Evolutionary conservation across 306 rosid genomes (phyloP), one percentile per base, ranked within the genome.

Genomic region (Quillaja saponaria): DNA sequence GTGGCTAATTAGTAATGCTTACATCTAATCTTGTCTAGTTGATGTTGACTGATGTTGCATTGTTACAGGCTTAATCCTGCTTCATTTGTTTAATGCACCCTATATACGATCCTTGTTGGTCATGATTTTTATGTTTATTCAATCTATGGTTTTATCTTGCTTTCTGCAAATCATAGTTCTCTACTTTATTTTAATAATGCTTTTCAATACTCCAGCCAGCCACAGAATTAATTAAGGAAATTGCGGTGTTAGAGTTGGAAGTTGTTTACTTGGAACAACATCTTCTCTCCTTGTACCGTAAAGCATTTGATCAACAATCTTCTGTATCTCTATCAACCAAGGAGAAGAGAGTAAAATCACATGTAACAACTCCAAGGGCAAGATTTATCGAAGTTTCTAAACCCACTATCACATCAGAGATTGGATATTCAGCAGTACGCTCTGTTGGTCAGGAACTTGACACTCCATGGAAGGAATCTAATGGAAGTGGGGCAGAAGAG

Each of bases 211-310:
- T 84, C 41, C 91, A 94, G 99, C 85, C 95, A 51, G 91, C 99
- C 33, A 81, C 91, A 34, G 96, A 89, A 67, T 76, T 94, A 57
- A 85, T 94, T n/a, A 94, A 79, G 79, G 97, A 94, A 75, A 87
- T 94, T 61, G 91, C 97, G 0, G 84, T 94, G 35, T 59, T 94
- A 44, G 99, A 94, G 77, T 67, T 85, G 59, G 97, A 94, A 76
- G 99, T 94, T 63, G 84, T 73, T 50, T 85, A 94, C 78, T 84
- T 94, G 80, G 99, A 94, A 63, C 99, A 94, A 34, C 95, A 94
- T 69, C 97, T 94, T 76, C 96, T 94, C 58, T 81, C 95, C 8
- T 68, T 89, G 67, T 94, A 94, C 76, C 95, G 99, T 17, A 85
- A 75, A 73, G 96, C 95, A 49, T 89, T 89, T 71, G 95, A 94